These are phyloP conservation scores for Exobasidium cylindrosporum DNA, from an alignment of 1,284 basidiomycete species.

Conservation along the genomic window DNA sequence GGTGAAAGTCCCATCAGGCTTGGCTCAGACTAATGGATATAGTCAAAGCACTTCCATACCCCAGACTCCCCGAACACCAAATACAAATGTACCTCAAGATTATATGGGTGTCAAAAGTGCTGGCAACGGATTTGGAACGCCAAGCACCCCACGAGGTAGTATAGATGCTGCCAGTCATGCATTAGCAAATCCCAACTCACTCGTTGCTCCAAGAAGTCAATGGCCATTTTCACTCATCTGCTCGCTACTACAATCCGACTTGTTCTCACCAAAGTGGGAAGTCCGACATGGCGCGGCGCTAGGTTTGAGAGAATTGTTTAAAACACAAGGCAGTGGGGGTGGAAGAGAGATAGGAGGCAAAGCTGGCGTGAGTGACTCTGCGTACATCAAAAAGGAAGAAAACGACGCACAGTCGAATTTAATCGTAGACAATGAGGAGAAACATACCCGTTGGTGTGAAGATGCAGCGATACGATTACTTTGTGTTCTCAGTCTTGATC, in stretches of 20 bases:
- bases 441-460: constrained; percentile 83
- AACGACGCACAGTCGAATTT: not conserved
- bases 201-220: constrained; percentile 61
- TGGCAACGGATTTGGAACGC: not conserved
- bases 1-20: not conserved
- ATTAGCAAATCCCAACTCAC: constrained; percentile 26
- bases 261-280: constrained; percentile 86
- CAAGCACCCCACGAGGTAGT: constrained; percentile 2
- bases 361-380: not conserved
- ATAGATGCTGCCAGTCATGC: constrained; percentile 24
- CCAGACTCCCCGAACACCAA: not conserved
- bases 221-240: constrained; percentile 89
- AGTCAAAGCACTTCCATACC: not conserved
- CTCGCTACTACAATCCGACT: constrained; percentile 75
- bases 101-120: not conserved
- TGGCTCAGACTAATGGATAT: not conserved
- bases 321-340: constrained; percentile 75
- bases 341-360: constrained; percentile 62
- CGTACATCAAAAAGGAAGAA: not conserved
- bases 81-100: not conserved
- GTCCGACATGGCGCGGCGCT: constrained; percentile 89
- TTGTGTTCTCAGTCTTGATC: constrained; percentile 87
- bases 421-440: constrained; percentile 23
- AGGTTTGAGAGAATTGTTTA: constrained; percentile 83
- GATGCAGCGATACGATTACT: constrained; percentile 81